phyloP scores from a whole-genome alignment of 2,329 filamentous ascomycete genomes.

The Albophoma yamanashiensis region DNA sequence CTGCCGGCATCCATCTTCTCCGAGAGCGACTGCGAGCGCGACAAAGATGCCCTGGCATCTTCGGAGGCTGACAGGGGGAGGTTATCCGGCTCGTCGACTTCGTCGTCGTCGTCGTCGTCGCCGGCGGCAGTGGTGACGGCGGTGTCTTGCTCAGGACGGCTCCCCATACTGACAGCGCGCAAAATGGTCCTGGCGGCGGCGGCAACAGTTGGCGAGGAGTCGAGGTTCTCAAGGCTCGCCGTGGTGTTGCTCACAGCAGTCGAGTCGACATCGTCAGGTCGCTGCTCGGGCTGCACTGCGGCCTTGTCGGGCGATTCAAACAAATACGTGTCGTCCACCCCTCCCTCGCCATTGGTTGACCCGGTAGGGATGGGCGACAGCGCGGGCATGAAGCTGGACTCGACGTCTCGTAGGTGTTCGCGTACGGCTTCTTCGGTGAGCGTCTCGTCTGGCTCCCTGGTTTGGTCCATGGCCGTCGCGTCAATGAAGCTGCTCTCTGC shows the following conservation, averaged over 20 bases:
- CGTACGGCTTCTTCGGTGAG: conserved; percentile 42
- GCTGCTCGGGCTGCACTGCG: conserved; percentile 10
- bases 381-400: conserved; percentile 53
- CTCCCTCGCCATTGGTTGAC: conserved; percentile 24
- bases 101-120: conserved; percentile 11
- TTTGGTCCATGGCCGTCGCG: conserved; percentile 24
- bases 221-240: conserved; percentile 40
- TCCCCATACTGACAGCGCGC: conserved; percentile 36
- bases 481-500: conserved; percentile 32
- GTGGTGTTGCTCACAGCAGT: conserved; percentile 31
- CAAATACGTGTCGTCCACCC: conserved; percentile 48
- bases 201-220: conserved; percentile 46
- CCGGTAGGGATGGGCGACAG: conserved; percentile 44
- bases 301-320: conserved; percentile 37
- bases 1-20: conserved; percentile 31
- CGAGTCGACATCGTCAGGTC: conserved; percentile 8
- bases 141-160: conserved; percentile 11
- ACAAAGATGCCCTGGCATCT: conserved; percentile 14
- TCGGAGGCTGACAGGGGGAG: conserved; percentile 17
- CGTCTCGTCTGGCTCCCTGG: conserved; percentile 29
- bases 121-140: conserved; percentile 1
- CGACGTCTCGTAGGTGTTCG: conserved; percentile 50
- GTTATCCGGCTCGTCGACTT: conserved; percentile 14
- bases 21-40: conserved; percentile 19
- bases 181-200: conserved; percentile 43